phyloP scores from a whole-genome alignment of 2,329 filamentous ascomycete genomes.

The Tothia fuscella region DNA sequence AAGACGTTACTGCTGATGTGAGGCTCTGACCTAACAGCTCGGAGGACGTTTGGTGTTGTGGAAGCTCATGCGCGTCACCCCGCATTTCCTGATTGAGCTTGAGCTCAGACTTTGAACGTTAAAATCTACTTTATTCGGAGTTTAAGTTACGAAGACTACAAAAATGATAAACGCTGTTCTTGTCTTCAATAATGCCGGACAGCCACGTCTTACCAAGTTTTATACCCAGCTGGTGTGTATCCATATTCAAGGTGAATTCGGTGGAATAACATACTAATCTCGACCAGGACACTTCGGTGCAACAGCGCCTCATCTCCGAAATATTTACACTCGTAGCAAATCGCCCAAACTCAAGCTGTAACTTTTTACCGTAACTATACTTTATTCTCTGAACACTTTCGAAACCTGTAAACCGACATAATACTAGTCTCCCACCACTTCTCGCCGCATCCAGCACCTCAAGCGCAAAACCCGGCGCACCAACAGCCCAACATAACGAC shows the following conservation, averaged over 20 bases:
- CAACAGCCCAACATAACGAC: conserved; percentile 60
- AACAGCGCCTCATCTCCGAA: conserved; percentile 91
- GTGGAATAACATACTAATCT: not conserved
- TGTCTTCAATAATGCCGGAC: conserved; percentile 97
- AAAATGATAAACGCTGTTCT: conserved; percentile 96
- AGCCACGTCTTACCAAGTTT: conserved; percentile 94
- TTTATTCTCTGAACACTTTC: conserved; percentile 12
- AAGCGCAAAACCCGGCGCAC: conserved; percentile 19
- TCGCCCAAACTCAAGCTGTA: conserved; percentile 83
- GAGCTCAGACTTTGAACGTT: too few relatives aligned
- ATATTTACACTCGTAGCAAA: conserved; percentile 95
- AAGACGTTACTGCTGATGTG: too few relatives aligned
- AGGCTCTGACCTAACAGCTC: too few relatives aligned
- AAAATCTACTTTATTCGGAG: too few relatives aligned
- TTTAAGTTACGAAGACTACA: too few relatives aligned
- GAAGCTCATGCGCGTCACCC: too few relatives aligned
- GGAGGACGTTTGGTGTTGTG: too few relatives aligned
- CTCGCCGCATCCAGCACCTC: conserved; percentile 35
- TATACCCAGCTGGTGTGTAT: conserved; percentile 78
- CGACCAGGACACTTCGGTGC: conserved; percentile 80
- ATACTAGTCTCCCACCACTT: conserved; percentile 54
- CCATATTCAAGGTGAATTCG: not conserved
- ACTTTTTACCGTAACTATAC: conserved; percentile 64
- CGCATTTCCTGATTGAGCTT: too few relatives aligned
- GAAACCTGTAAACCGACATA: conserved; percentile 22